Percentiles rank a stretch among this genome's conserved stretches.
phyloP scores from a whole-genome alignment of 1,284 basidiomycete genomes.

The Singerocomus inundabilis region DNA sequence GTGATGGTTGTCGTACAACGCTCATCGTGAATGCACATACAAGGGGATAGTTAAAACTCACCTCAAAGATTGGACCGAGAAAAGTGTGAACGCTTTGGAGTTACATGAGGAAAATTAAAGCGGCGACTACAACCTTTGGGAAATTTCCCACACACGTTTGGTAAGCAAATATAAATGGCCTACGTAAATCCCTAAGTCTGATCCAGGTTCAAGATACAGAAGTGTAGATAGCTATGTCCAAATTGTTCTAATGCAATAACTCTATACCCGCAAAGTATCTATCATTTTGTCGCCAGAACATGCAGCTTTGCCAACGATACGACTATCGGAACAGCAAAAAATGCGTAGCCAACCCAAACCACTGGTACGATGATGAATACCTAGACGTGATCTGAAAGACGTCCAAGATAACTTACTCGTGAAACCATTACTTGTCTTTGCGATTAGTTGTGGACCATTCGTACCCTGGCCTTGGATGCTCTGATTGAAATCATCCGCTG shows the following conservation, averaged over 20 bases:
- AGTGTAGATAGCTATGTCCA: slow-evolving; percentile 8
- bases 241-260: neutral
- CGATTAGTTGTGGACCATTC: slow-evolving; percentile 57
- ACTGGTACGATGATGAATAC: slow-evolving; percentile 41
- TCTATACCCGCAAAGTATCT: neutral
- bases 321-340: slow-evolving; percentile 68
- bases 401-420: slow-evolving; percentile 52
- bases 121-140: slow-evolving; percentile 25
- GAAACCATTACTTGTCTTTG: slow-evolving; percentile 68
- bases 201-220: slow-evolving; percentile 8
- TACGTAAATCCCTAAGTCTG: too few species aligned
- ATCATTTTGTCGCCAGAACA: slow-evolving; percentile 45
- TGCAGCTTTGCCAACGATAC: slow-evolving; percentile 71
- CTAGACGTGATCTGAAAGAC: slow-evolving; percentile 1
- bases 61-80: neutral
- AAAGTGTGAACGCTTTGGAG: neutral
- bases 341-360: slow-evolving; percentile 75
- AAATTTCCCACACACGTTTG: too few species aligned
- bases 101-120: slow-evolving; percentile 11
- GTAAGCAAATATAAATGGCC: too few species aligned
- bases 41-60: slow-evolving; percentile 19
- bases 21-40: slow-evolving; percentile 60
- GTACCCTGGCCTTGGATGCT: slow-evolving; percentile 52
- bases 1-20: slow-evolving; percentile 69
- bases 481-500: slow-evolving; percentile 72